phyloP scores from a whole-genome alignment of 2,329 filamentous ascomycete species.

The Neocatenulostroma microsporum region DNA sequence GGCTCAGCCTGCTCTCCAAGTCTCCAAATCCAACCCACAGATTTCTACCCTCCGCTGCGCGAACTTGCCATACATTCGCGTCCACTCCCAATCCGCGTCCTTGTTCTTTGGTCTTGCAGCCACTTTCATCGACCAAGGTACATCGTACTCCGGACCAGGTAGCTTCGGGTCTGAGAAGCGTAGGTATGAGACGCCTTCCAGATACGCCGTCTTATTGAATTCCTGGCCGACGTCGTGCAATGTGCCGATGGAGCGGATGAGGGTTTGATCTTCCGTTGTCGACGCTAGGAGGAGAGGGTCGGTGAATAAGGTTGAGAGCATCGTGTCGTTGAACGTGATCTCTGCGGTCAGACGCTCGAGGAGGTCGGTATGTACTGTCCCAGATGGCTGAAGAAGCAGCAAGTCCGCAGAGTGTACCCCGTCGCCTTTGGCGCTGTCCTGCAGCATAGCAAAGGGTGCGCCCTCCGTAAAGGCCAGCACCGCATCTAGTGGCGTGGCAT shows the following conservation, averaged over 20 bases:
- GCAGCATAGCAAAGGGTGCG: slow-evolving; percentile 25
- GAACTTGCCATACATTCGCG: slow-evolving; percentile 43
- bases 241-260: slow-evolving; percentile 25
- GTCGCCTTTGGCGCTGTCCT: slow-evolving; percentile 19
- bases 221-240: slow-evolving; percentile 22
- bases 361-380: slow-evolving; percentile 13
- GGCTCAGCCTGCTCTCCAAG: slow-evolving; percentile 25
- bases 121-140: slow-evolving; percentile 36
- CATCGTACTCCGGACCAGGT: slow-evolving; percentile 45
- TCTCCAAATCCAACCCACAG: slow-evolving; percentile 46
- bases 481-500: slow-evolving; percentile 40
- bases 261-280: slow-evolving; percentile 13
- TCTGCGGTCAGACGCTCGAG: slow-evolving; percentile 11
- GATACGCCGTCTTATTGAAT: slow-evolving; percentile 41
- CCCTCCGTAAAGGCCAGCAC: slow-evolving; percentile 26
- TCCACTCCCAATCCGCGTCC: slow-evolving; percentile 43
- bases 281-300: slow-evolving; percentile 22
- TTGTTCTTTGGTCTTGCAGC: slow-evolving; percentile 38
- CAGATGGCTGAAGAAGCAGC: slow-evolving; percentile 23
- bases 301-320: slow-evolving; percentile 26
- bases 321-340: slow-evolving; percentile 23
- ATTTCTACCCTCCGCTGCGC: slow-evolving; percentile 45
- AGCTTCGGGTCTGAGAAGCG: slow-evolving; percentile 41
- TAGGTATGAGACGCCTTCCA: slow-evolving; percentile 39
- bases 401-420: slow-evolving; percentile 29